Evolutionary conservation across 345 rosid species (phyloP), one percentile per base, ranked within the genome.

Genomic region (Conringia planisiliqua): DNA sequence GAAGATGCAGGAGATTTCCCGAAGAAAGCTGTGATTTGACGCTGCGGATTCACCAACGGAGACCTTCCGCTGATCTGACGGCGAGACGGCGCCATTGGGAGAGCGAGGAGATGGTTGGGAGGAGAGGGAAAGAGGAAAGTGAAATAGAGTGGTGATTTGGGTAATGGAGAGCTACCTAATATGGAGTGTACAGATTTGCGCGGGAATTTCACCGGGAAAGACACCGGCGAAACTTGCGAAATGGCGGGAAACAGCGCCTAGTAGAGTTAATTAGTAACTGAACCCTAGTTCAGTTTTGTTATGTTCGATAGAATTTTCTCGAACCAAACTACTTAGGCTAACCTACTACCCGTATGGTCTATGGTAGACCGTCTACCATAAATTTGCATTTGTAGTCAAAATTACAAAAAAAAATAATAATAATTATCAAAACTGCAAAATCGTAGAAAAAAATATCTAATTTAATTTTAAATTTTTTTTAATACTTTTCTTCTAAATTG

Each of bases 1-100:
- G 75, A 51, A 6, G 82, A 43, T 32, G 77, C 22, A 30, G 65
- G 2, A 7, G 80, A 66, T 68, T 82, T 90, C 56, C 83, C 66
- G 82, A 95, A 95, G 91, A 92, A 95, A 43, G 94, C 46, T 9
- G 98, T 94, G 81, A 91, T 94, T 79, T 94, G 97, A 51, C 92
- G 84, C 71, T 90, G 97, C 59, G 85, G 93, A 78, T 90, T 94
- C 10, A 88, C 97, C 71, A 91, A 79, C 47, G 98, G 97, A 42
- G 99, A 95, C 73, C 97, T 81, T 47, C 97, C 98, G 35, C 79
- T 90, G 82, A 70, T 84, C 32, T 68, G 91, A 39, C 90, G 90
- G 61, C 92, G 90, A 61, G 90, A 68, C 47, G 96, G 78, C n/a
- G 92, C 89, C 97, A 92, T 58, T 90, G 43, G 30, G 67, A 20